These are phyloP conservation scores for Tylopilus orsonianus DNA, from an alignment of 1,284 basidiomycete genomes.

Conservation along the genomic window DNA sequence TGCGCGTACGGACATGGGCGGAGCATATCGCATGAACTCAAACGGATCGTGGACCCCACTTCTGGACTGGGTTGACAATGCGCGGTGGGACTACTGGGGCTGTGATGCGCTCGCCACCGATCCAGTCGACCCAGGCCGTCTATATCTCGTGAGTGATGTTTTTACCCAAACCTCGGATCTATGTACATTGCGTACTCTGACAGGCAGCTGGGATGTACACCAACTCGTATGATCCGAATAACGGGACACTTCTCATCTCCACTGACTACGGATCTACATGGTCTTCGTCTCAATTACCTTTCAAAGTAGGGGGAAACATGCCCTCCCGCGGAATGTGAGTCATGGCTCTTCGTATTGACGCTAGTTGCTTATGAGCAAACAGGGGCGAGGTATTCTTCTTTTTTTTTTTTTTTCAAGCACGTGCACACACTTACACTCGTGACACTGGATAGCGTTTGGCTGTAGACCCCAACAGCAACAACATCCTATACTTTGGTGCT, in stretches of 20 bases:
- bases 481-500: constrained; percentile 61
- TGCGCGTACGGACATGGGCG: constrained; percentile 67
- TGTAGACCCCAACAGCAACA: constrained; percentile 62
- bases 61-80: constrained; percentile 56
- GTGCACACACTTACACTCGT: not conserved
- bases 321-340: constrained; percentile 55
- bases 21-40: constrained; percentile 60
- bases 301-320: constrained; percentile 71
- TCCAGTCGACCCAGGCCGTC: constrained; percentile 52
- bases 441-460: constrained; percentile 49
- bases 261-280: constrained; percentile 57
- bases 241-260: constrained; percentile 64
- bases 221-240: constrained; percentile 64
- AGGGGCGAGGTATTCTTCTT: constrained; percentile 14
- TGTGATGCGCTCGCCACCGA: constrained; percentile 64
- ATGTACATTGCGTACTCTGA: not conserved
- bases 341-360: not conserved
- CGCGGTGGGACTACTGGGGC: constrained; percentile 64
- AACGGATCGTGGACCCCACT: constrained; percentile 62
- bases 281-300: constrained; percentile 49
- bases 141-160: constrained; percentile 45
- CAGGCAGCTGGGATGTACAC: constrained; percentile 67
- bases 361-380: not conserved
- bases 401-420: not conserved
- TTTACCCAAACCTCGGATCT: not conserved